Evolutionary conservation across 768 basidiomycete genomes (phyloP), one percentile per base, ranked within the genome.

Genomic region (Lactarius tabidus): DNA sequence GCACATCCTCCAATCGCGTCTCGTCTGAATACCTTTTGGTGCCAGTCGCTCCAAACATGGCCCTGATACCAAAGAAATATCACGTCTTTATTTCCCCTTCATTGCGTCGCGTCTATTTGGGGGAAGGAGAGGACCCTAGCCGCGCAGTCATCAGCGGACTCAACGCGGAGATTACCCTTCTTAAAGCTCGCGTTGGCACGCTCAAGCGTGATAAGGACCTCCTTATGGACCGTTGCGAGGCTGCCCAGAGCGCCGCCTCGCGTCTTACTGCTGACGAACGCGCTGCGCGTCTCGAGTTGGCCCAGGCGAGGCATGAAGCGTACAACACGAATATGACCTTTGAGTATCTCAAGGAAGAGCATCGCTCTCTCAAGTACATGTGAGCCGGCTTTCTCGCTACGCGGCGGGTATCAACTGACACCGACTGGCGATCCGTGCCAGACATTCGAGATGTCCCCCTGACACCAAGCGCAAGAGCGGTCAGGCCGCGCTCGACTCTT

Each of bases 71-170:
- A 17, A 45, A 26, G 36, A 63, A 70, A 26, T 68, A 64, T 31
- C 62, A 62, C 12, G 20, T 54, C 6, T 69, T 65, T 38, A 60
- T 65, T 28, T n/a, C 9, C 9, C 62, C 68, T 12, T 36, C 59
- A 5, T 51, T 70, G 23, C 69, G 67, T 48, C 67, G 63, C 33
- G 39, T 70, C 7, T 65, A 65, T 51, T 7, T 68, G 5, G 52
- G 33, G 33, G 51, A 57, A 10, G 23, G 18, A 26, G 53, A 39
- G 7, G 59, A 35, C 17, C 52, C 35, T 23, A 36, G 33, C 12
- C 28, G 5, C 18, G 36, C 54, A 2, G 9, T 38, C 14, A 41
- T 67, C 20, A 57, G 62, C 14, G n/a, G 38, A 3, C 63, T 67
- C 39, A 60, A 62, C 15, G 31, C 38, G 18, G 23, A 65, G 29